phyloP scores from a whole-genome alignment of 179 eudicot genomes.

The Beta lomatogona region DNA sequence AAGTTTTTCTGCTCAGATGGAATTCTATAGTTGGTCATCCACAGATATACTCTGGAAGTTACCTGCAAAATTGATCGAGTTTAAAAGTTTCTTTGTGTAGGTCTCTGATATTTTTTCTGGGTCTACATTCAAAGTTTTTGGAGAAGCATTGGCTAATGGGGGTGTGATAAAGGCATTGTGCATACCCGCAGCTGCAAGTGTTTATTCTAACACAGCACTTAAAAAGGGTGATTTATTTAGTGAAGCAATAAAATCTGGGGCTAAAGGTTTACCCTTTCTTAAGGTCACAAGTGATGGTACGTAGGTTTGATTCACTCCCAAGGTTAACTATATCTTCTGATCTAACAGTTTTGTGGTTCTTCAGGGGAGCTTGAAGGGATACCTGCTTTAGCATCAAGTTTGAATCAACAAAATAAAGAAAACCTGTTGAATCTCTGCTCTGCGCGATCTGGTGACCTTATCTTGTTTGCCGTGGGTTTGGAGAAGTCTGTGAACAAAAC shows the following conservation, averaged over 20 bases:
- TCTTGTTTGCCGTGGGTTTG: conserved; percentile 84
- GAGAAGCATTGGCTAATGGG: conserved; percentile 68
- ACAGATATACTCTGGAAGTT: not conserved
- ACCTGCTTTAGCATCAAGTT: conserved; percentile 70
- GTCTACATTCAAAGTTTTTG: conserved; percentile 78
- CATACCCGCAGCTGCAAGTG: conserved; percentile 76
- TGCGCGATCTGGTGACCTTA: conserved; percentile 77
- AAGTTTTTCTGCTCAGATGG: conserved; percentile 25
- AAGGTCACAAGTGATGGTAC: conserved; percentile 80
- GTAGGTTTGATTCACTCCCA: conserved; percentile 6
- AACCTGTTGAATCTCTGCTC: conserved; percentile 53
- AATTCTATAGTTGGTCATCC: not conserved
- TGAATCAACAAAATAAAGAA: conserved; percentile 51
- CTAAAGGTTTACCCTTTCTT: conserved; percentile 93
- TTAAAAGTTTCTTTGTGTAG: conserved; percentile 38
- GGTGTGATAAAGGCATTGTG: conserved; percentile 73
- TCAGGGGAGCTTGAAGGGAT: conserved; percentile 80
- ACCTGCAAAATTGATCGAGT: conserved; percentile 9
- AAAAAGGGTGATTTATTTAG: conserved; percentile 85
- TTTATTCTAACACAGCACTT: conserved; percentile 80
- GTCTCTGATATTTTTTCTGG: conserved; percentile 70
- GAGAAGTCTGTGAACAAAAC: conserved; percentile 74
- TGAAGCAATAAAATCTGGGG: conserved; percentile 91
- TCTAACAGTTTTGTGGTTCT: conserved; percentile 28
- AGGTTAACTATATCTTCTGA: not conserved